Evolutionary conservation across 2,329 filamentous ascomycete species (phyloP).

Genomic region (Apiospora marii): DNA sequence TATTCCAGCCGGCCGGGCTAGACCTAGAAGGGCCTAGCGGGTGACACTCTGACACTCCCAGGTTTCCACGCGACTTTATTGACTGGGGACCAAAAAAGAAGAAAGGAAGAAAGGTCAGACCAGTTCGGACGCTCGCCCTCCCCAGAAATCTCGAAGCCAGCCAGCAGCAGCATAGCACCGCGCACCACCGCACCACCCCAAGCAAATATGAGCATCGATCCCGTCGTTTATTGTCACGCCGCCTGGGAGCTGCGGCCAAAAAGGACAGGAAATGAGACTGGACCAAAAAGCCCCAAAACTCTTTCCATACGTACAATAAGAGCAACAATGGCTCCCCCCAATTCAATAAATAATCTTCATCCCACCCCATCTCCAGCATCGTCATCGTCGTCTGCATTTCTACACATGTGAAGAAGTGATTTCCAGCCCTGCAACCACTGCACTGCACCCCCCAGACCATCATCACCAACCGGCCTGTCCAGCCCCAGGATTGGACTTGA

Average conservation of each 20-base stretch:
- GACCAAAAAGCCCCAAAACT: conserved; percentile 19
- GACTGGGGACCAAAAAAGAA: conserved; percentile 17
- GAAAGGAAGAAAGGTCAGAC: conserved; percentile 17
- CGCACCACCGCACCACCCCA: conserved; percentile 19
- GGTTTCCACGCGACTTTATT: conserved; percentile 22
- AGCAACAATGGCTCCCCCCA: conserved; percentile 20
- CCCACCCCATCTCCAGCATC: conserved; percentile 34
- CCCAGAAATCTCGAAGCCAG: conserved; percentile 10
- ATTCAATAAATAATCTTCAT: conserved; percentile 34
- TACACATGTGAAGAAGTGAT: conserved; percentile 20
- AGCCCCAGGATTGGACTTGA: conserved; percentile 9
- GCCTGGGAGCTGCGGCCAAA: conserved; percentile 21
- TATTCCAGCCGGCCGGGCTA: conserved; percentile 4
- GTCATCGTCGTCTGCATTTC: conserved; percentile 29
- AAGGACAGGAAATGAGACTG: conserved; percentile 21
- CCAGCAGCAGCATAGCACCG: conserved; percentile 16
- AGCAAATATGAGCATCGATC: conserved; percentile 22
- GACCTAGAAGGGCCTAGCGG: neutral
- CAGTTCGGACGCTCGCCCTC: conserved; percentile 20
- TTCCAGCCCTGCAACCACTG: conserved; percentile 29
- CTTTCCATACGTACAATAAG: conserved; percentile 10
- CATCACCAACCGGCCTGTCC: conserved; percentile 14
- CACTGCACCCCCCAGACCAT: conserved; percentile 3
- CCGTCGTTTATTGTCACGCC: conserved; percentile 20
- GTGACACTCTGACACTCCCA: conserved; percentile 20